Evolutionary conservation across 2,329 filamentous ascomycete genomes (phyloP).

Genomic region (Tolypocladium tropicale): DNA sequence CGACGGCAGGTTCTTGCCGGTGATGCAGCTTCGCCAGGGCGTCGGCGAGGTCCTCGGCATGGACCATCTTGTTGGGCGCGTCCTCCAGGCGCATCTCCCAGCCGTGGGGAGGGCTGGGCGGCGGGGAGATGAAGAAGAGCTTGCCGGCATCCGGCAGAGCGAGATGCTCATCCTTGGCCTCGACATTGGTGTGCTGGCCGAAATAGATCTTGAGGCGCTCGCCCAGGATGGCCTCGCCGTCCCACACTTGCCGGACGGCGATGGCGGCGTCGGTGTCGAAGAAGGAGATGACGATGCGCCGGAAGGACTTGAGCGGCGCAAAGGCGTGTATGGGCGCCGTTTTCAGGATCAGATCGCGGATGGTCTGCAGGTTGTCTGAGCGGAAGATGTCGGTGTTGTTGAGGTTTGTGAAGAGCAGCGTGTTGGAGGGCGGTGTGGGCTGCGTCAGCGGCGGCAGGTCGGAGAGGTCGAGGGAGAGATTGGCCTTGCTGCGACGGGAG

Average conservation of each 20-base stretch:
- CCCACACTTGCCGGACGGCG: conserved; percentile 60
- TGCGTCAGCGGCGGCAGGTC: conserved; percentile 57
- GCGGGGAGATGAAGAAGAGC: conserved; percentile 64
- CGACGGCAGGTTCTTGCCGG: conserved; percentile 14
- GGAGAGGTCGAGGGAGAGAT: conserved; percentile 64
- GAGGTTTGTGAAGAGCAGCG: conserved; percentile 75
- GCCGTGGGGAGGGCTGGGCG: conserved; percentile 56
- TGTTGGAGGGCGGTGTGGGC: conserved; percentile 72
- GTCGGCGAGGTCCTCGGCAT: conserved; percentile 58
- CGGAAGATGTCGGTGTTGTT: conserved; percentile 63
- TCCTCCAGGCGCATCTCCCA: conserved; percentile 61
- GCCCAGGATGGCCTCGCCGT: conserved; percentile 64
- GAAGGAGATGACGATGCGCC: conserved; percentile 73
- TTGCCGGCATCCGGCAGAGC: conserved; percentile 60
- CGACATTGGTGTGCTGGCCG: conserved; percentile 49
- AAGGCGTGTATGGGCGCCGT: conserved; percentile 68
- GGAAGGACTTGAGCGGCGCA: conserved; percentile 72
- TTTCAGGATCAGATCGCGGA: conserved; percentile 58
- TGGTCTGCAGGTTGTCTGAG: conserved; percentile 61
- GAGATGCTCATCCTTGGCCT: conserved; percentile 45
- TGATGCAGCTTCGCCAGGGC: conserved; percentile 54
- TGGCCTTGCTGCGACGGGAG: conserved; percentile 30
- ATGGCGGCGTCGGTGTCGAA: conserved; percentile 59
- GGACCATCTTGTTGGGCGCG: conserved; percentile 59
- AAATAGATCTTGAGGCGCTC: conserved; percentile 60